phyloP scores from a whole-genome alignment of 78 protist species.

The Dictyostelium brefeldianum region DNA sequence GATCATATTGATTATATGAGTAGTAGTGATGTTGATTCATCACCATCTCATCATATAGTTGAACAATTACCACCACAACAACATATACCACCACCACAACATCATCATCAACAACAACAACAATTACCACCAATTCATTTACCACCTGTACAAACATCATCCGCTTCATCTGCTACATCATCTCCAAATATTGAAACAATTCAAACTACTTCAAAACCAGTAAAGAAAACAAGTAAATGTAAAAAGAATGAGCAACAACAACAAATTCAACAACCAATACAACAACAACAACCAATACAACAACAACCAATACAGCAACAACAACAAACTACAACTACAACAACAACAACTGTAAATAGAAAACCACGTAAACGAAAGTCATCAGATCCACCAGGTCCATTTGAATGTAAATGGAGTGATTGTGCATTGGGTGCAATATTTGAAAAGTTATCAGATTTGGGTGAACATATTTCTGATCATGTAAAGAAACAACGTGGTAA shows the following conservation, averaged over 20 bases:
- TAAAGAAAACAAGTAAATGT: background rate
- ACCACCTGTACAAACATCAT: too few species aligned
- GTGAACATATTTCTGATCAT: conserved; percentile 71
- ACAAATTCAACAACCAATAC: background rate
- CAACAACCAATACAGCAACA: background rate
- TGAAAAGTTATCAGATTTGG: conserved; percentile 39
- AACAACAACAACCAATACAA: conserved; percentile 24
- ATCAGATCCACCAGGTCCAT: conserved; percentile 61
- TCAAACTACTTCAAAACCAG: background rate
- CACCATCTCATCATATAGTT: background rate
- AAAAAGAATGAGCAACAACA: background rate
- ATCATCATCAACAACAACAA: background rate
- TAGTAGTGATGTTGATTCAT: conserved; percentile 17
- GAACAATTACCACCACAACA: background rate
- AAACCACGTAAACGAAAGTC: conserved; percentile 71
- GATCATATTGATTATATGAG: background rate
- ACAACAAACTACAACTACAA: background rate
- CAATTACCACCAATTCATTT: too few species aligned
- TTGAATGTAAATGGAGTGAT: conserved; percentile 80
- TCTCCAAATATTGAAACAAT: background rate
- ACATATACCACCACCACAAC: background rate
- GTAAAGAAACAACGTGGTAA: conserved; percentile 70
- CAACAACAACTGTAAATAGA: conserved; percentile 17
- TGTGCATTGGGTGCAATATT: conserved; percentile 34
- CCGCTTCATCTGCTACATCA: background rate